A percentile compares a stretch with the other conserved stretches of the same genome.
Evolutionary conservation across 768 basidiomycete genomes (phyloP).

Genomic region (Postia placenta): DNA sequence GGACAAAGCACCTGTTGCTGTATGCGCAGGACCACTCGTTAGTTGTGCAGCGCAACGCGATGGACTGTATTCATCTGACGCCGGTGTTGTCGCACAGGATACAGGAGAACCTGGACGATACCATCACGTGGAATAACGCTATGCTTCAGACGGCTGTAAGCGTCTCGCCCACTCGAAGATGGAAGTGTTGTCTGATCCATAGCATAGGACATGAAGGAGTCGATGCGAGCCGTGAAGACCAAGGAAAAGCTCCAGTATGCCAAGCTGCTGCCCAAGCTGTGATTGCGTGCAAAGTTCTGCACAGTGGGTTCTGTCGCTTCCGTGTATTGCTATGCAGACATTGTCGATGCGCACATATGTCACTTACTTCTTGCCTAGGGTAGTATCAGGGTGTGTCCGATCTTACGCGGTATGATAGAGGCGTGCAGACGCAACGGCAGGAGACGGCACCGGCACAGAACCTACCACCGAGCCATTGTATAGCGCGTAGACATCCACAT

Average conservation of each 20-base stretch:
- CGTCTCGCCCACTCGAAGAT: background rate
- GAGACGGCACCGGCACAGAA: too few species aligned
- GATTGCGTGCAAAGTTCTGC: too few species aligned
- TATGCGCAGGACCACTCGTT: slow-evolving; percentile 80
- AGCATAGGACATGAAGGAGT: slow-evolving; percentile 13
- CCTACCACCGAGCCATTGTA: too few species aligned
- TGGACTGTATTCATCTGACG: background rate
- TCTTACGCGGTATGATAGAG: too few species aligned
- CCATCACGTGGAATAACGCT: slow-evolving; percentile 48
- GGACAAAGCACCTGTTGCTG: slow-evolving; percentile 72
- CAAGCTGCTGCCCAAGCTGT: slow-evolving; percentile 14
- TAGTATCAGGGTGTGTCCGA: too few species aligned
- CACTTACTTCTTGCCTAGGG: too few species aligned
- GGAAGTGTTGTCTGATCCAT: background rate
- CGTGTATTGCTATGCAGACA: too few species aligned
- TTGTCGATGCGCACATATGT: too few species aligned
- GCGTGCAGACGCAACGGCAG: too few species aligned
- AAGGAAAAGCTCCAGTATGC: slow-evolving; percentile 15
- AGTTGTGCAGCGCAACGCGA: background rate
- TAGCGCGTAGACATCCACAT: too few species aligned
- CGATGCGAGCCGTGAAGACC: slow-evolving; percentile 12
- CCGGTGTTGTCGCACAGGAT: slow-evolving; percentile 17
- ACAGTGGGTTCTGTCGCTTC: too few species aligned
- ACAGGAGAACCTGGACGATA: slow-evolving; percentile 49
- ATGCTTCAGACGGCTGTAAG: slow-evolving; percentile 46